phyloP scores from a whole-genome alignment of 2,329 filamentous ascomycete genomes.

The Fusarium cicatricum region DNA sequence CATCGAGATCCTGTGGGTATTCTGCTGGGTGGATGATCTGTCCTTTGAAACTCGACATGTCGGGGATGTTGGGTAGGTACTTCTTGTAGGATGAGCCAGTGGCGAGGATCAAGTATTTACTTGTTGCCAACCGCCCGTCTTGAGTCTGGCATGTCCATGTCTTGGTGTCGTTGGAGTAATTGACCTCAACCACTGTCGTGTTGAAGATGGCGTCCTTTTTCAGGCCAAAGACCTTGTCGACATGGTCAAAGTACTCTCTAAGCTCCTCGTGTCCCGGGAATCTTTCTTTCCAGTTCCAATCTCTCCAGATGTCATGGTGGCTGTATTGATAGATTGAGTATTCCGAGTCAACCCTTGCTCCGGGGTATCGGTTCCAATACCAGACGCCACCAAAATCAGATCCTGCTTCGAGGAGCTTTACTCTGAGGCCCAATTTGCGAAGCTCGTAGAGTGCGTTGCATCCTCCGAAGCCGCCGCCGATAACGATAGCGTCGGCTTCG shows the following conservation, averaged over 20 bases:
- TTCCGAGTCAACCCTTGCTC: conserved; percentile 22
- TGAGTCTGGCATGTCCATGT: not conserved
- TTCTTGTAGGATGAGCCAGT: conserved; percentile 15
- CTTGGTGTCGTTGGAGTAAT: not conserved
- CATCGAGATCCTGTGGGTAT: conserved; percentile 9
- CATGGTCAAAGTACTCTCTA: not conserved
- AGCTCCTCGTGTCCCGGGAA: conserved; percentile 18
- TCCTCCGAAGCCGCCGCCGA: conserved; percentile 27
- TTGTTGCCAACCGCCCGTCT: not conserved
- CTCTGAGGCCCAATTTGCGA: conserved; percentile 4
- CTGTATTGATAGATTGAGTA: conserved; percentile 18
- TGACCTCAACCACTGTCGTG: not conserved
- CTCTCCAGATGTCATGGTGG: not conserved
- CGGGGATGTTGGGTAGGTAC: conserved; percentile 11
- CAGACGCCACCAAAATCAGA: conserved; percentile 28
- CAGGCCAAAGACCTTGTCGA: not conserved
- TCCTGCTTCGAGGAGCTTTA: conserved; percentile 19
- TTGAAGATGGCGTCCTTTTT: not conserved
- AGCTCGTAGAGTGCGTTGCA: conserved; percentile 16
- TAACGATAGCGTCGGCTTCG: conserved; percentile 14
- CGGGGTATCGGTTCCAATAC: conserved; percentile 31
- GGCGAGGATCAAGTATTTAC: conserved; percentile 15
- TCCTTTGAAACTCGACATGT: conserved; percentile 1
- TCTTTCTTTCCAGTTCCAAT: conserved; percentile 4
- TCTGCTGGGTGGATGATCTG: conserved; percentile 13